Conservation (phyloP, 2,329 filamentous ascomycete genomes). For the Pseudogymnoascus sp. region DNA sequence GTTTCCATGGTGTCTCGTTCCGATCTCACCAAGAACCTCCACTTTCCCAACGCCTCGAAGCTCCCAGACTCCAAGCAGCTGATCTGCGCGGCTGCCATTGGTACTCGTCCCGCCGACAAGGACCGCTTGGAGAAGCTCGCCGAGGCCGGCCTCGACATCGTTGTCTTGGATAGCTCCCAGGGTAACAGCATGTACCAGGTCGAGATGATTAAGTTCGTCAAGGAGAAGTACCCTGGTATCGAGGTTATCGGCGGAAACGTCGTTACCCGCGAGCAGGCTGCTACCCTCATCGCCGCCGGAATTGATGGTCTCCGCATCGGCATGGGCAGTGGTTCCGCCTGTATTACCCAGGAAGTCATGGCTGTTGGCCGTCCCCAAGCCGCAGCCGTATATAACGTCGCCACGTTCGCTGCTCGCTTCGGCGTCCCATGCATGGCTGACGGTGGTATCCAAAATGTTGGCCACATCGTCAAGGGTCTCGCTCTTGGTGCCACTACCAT, state of each 20-base stretch:
- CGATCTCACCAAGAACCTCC: conserved; percentile 96
- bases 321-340: conserved; percentile 96
- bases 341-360: conserved; percentile 99
- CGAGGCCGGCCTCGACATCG: conserved; percentile 90
- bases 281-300: conserved; percentile 81
- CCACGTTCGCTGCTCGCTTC: conserved; percentile 81
- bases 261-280: conserved; percentile 93
- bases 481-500: conserved; percentile 88
- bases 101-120: conserved; percentile 91
- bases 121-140: conserved; percentile 75
- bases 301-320: conserved; percentile 95
- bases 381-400: conserved; percentile 82
- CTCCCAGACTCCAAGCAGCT: conserved; percentile 95
- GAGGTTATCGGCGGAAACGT: conserved; percentile 99
- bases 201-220: conserved; percentile 96
- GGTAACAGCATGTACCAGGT: conserved; percentile 98
- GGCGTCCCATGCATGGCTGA: conserved; percentile 97
- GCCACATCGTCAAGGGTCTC: conserved; percentile 97
- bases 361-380: conserved; percentile 95
- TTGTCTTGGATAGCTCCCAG: conserved; percentile 91
- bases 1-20: conserved; percentile 89
- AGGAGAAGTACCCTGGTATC: conserved; percentile 72
- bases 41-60: conserved; percentile 95
- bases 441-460: conserved; percentile 95
- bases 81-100: conserved; percentile 88